Evolutionary conservation across 441 rosid species (phyloP).

Genomic region (Bocquillonia castaneifolia): DNA sequence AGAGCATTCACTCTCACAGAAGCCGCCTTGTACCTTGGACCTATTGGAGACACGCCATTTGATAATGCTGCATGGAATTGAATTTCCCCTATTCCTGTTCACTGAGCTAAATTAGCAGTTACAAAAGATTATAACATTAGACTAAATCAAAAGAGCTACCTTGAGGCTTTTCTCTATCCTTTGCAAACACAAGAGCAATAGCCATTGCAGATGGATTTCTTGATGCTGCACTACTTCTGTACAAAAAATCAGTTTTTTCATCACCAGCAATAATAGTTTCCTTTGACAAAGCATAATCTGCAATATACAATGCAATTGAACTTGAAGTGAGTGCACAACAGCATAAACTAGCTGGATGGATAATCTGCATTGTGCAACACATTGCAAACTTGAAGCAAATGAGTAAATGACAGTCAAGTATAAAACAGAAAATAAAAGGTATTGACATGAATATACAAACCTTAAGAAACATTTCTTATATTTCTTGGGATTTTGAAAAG

Average conservation of each 20-base stretch:
- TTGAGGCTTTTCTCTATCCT: constrained; percentile 48
- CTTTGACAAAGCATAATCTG: constrained; percentile 66
- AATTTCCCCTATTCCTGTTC: constrained; percentile 55
- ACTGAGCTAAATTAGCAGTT: constrained; percentile 21
- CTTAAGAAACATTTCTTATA: too few species aligned
- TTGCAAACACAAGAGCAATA: constrained; percentile 63
- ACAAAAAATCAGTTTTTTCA: constrained; percentile 41
- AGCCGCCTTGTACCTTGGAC: constrained; percentile 58
- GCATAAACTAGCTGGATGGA: constrained; percentile 34
- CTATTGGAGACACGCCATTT: constrained; percentile 53
- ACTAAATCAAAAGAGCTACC: constrained; percentile 40
- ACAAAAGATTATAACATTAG: background rate
- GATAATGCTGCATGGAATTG: constrained; percentile 60
- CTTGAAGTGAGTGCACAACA: constrained; percentile 7
- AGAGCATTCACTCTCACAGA: constrained; percentile 35
- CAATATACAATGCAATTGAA: constrained; percentile 11
- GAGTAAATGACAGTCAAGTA: background rate
- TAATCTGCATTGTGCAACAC: constrained; percentile 36
- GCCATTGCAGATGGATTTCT: constrained; percentile 29
- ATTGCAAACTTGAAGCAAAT: background rate
- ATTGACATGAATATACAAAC: too few species aligned
- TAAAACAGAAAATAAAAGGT: background rate
- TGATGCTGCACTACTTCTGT: constrained; percentile 33
- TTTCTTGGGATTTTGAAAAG: background rate
- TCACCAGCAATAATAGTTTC: constrained; percentile 72